phyloP scores from a whole-genome alignment of 176 grass and related monocot genomes.

The maize (Zea mays) region Zm-B73-REFERENCE-NAM-5.0 NC_050099.1:246865501-246866000 shows the following conservation, averaged over 20 bases:
- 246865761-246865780: background rate
- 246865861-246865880: constrained; percentile 42
- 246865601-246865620: background rate
- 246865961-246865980: constrained; percentile 44
- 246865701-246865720: background rate
- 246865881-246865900: background rate
- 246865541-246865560: constrained; percentile 43
- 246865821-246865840: constrained; percentile 25
- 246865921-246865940: background rate
- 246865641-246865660: constrained; percentile 36
- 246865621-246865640: background rate
- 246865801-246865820: background rate
- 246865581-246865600: constrained; percentile 51
- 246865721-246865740: constrained; percentile 2
- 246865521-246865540: constrained; percentile 33
- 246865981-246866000: constrained; percentile 33
- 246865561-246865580: background rate
- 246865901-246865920: constrained; percentile 6
- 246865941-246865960: constrained; percentile 8
- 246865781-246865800: background rate
- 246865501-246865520: constrained; percentile 21
- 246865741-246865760: constrained; percentile 5
- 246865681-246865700: background rate
- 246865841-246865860: constrained; percentile 41
- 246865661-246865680: background rate